Conservation (phyloP, 805 yeast species). For the Phaffomyces thermotolerans region DNA sequence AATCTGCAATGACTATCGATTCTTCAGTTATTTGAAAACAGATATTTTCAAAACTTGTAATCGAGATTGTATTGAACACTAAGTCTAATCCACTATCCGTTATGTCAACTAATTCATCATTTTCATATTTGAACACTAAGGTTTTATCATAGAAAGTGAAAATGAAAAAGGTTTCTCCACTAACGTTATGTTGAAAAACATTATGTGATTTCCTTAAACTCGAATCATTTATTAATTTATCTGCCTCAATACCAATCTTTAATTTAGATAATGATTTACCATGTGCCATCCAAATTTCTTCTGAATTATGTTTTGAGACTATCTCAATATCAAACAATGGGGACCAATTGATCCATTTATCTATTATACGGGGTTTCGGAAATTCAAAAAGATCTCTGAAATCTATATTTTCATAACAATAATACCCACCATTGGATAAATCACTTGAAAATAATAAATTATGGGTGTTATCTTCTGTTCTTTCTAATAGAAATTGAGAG, state of each 20-base stretch:
- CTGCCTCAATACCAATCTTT: constrained; percentile 14
- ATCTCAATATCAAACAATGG: constrained; percentile 37
- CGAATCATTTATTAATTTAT: constrained; percentile 12
- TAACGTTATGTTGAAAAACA: constrained; percentile 12
- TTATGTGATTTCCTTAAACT: constrained; percentile 12
- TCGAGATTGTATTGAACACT: constrained; percentile 10
- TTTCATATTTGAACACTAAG: constrained; percentile 27
- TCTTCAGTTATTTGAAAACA: constrained; percentile 22
- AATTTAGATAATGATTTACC: constrained; percentile 16
- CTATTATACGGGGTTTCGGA: constrained; percentile 7
- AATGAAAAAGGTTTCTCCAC: constrained; percentile 23
- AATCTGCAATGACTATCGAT: constrained; percentile 16
- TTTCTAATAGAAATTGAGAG: constrained; percentile 21
- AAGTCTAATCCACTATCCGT: constrained; percentile 17
- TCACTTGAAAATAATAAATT: constrained; percentile 33
- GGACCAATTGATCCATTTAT: constrained; percentile 39
- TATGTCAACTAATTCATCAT: constrained; percentile 23
- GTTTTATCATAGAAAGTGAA: constrained; percentile 35
- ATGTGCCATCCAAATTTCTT: constrained; percentile 33
- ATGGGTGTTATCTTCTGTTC: constrained; percentile 4
- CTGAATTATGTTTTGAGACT: constrained; percentile 19
- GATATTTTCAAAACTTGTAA: constrained; percentile 10
- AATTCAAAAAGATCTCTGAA: constrained; percentile 17
- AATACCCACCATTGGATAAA: constrained; percentile 31
- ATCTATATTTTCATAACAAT: constrained; percentile 21